These are phyloP conservation scores for Erodium moschatum DNA, from an alignment of 441 rosid genomes.

Conservation along the genomic window DNA sequence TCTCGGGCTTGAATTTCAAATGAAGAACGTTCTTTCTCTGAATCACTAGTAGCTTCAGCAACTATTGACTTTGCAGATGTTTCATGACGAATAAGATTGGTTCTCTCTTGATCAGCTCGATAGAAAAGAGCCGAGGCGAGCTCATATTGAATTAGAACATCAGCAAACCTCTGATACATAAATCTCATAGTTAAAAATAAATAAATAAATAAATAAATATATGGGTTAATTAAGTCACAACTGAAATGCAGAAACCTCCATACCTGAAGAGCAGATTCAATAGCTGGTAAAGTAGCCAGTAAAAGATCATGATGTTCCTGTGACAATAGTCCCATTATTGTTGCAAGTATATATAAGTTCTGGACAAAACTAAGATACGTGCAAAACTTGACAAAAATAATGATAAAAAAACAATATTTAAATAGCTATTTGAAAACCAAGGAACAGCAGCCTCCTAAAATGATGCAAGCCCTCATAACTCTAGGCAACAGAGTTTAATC, in stretches of 20 bases:
- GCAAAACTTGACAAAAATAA: not conserved
- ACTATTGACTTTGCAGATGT: slow-evolving; percentile 78
- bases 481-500: slow-evolving; percentile 13
- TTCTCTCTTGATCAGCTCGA: slow-evolving; percentile 86
- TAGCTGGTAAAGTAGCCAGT: slow-evolving; percentile 69
- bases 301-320: slow-evolving; percentile 97
- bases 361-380: slow-evolving; percentile 15
- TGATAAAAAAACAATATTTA: not conserved
- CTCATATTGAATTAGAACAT: slow-evolving; percentile 72
- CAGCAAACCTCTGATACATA: slow-evolving; percentile 64
- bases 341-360: slow-evolving; percentile 20
- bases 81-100: slow-evolving; percentile 65
- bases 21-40: slow-evolving; percentile 56
- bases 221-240: slow-evolving; percentile 21
- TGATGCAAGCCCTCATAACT: slow-evolving; percentile 5
- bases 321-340: slow-evolving; percentile 21
- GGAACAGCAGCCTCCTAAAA: slow-evolving; percentile 16
- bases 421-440: slow-evolving; percentile 10
- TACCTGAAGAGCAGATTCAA: slow-evolving; percentile 84
- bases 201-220: slow-evolving; percentile 16
- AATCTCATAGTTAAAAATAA: slow-evolving; percentile 24
- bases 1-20: slow-evolving; percentile 82
- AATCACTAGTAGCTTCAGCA: slow-evolving; percentile 72
- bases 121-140: slow-evolving; percentile 55
- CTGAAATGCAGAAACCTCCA: slow-evolving; percentile 17